Evolutionary conservation across 164 flowering plant species (phyloP), one percentile per base, ranked within the genome.

Genomic region (Dillenia suffruticosa): DNA sequence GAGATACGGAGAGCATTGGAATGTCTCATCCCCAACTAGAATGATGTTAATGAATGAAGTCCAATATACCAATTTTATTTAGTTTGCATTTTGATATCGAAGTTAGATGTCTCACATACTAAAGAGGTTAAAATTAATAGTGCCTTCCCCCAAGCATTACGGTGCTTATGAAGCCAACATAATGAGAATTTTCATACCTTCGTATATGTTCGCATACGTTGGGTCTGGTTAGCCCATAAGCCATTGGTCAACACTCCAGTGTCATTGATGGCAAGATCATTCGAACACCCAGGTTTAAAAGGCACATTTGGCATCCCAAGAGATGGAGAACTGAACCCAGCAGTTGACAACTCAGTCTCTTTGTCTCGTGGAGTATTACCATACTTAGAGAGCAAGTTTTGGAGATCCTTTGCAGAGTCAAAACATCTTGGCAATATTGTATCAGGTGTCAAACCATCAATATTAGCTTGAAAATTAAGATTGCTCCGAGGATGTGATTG

Each of bases 371-470:
- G 84, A 44, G 72, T 63, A 52, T 80, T 75, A 49, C 85, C 81
- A 71, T 84, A 93, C 70, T 78, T 77, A 55, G 92, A 79, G 56
- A 93, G 74, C 75, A 93, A 71, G 68, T 87, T 90, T 46, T 88
- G 98, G 56, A 92, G 86, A 74, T 89, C 96, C 73, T 92, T 92
- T 58, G 84, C 91, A 61, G 93, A 82, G 54, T 82, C 93, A 70
- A 78, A 90, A 58, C 85, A 92, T 68, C 90, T 79, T 11, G 97
- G 84, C 67, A 93, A 55, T 74, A 93, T 59, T 62, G 89, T 74
- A 51, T 93, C 97, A 49, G 98, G 92, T 15, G 85, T 55, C 75
- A 90, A 66, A 51, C 83, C 80, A 70, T 90, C 92, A 49, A 87
- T 70, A 70, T 71, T 82, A 51, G 76, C 69, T 45, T 81, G 77